Conservation (phyloP, 2,329 filamentous ascomycete species). For the Aspergillus carbonarius region DNA sequence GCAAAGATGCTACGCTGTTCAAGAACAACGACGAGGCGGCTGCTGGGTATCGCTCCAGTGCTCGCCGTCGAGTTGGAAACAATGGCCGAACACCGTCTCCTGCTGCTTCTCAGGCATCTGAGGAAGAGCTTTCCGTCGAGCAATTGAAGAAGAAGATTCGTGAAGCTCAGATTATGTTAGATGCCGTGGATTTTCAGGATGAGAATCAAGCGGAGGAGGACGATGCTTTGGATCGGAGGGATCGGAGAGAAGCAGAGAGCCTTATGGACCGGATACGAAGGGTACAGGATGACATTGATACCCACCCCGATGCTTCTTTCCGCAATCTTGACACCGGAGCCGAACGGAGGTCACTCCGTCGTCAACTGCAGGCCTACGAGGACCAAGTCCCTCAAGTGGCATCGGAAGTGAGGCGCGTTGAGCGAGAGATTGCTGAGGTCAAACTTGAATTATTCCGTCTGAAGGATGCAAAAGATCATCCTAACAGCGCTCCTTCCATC, state of each 20-base stretch:
- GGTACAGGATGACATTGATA: constrained; percentile 91
- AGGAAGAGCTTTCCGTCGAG: constrained; percentile 80
- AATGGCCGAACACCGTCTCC: constrained; percentile 75
- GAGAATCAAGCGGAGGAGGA: constrained; percentile 89
- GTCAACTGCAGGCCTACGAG: constrained; percentile 82
- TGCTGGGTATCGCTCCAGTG: constrained; percentile 89
- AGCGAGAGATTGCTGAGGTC: constrained; percentile 89
- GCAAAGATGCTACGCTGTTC: constrained; percentile 95
- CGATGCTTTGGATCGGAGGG: constrained; percentile 83
- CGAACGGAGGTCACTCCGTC: constrained; percentile 79
- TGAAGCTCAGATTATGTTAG: constrained; percentile 89
- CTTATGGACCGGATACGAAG: constrained; percentile 88
- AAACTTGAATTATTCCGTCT: constrained; percentile 89
- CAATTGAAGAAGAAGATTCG: constrained; percentile 89
- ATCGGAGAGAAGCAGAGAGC: constrained; percentile 89
- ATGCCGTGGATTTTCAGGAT: constrained; percentile 95
- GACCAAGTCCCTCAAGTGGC: constrained; percentile 90
- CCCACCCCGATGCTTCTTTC: constrained; percentile 74
- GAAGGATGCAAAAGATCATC: constrained; percentile 88
- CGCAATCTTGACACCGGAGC: constrained; percentile 78
- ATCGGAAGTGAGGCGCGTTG: constrained; percentile 84
- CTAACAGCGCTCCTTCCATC: constrained; percentile 74
- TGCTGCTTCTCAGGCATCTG: constrained; percentile 64
- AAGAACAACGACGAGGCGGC: constrained; percentile 88
- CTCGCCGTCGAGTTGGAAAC: constrained; percentile 75